Evolutionary conservation across 495 filamentous ascomycete species (phyloP).

Genomic region (Hypomontagnella monticulosa): DNA sequence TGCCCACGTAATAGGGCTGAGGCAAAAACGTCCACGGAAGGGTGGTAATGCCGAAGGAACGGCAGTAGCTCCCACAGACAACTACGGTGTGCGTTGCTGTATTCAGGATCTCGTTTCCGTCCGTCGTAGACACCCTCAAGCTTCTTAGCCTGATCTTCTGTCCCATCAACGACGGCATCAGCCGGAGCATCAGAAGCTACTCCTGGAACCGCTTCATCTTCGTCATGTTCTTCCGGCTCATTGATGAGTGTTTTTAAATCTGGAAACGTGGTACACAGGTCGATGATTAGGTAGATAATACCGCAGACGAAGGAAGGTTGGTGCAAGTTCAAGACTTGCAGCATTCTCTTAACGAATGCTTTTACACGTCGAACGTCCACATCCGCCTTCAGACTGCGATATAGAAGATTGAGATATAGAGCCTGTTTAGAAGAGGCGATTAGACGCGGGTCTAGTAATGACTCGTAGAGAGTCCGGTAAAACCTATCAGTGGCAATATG

Average conservation of each 20-base stretch:
- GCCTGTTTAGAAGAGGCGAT: conserved; percentile 92
- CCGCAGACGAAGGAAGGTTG: conserved; percentile 93
- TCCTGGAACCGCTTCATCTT: conserved; percentile 42
- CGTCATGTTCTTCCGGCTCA: conserved; percentile 72
- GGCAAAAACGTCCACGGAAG: conserved; percentile 91
- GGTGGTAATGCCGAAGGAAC: conserved; percentile 86
- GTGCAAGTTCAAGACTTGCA: conserved; percentile 87
- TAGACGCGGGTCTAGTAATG: conserved; percentile 87
- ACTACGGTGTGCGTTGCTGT: conserved; percentile 87
- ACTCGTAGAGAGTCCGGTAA: conserved; percentile 95
- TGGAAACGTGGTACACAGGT: conserved; percentile 79
- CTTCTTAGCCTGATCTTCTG: conserved; percentile 21
- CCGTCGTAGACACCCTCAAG: conserved; percentile 71
- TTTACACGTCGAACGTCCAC: conserved; percentile 87
- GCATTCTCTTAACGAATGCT: conserved; percentile 90
- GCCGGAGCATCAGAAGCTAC: conserved; percentile 34
- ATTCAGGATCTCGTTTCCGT: conserved; percentile 87
- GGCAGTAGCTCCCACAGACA: conserved; percentile 94
- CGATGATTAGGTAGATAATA: conserved; percentile 83
- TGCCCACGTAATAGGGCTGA: conserved; percentile 70
- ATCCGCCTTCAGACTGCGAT: conserved; percentile 85
- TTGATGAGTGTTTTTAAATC: conserved; percentile 77
- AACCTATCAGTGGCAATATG: conserved; percentile 84
- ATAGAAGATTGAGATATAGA: conserved; percentile 91
- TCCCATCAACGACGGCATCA: conserved; percentile 6